Base-by-base conservation (phyloP, 164 flowering plant species). In the Liriodendron chinense region DNA sequence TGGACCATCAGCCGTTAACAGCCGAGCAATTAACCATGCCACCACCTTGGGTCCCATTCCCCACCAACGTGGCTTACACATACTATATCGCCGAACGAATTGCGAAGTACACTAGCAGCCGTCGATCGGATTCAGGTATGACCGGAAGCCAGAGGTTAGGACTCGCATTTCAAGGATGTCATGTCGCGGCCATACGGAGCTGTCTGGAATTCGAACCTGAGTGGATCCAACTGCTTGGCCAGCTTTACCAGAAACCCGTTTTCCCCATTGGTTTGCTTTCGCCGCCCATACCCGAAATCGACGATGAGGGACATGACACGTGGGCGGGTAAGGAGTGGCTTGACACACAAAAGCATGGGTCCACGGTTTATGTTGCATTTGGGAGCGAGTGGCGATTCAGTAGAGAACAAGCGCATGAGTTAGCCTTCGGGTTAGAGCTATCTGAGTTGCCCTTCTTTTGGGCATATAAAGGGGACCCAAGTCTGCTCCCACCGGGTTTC, bases 401-500 rank as follows among this genome's bases (percentile, higher is more conserved):
- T 71, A 76, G 62, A 71, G 79, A 78, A 23, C 72, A 84, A 61
- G 48, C 73, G 28, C 72, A 18, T 10, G 83, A 82, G 82, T 48
- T 84, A 47, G 82, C 85, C 3, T 77, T 72, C 12, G 87, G 85
- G 43, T 50, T 77, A 20, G 82, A 80, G 28, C 68, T 66, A n/a
- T 85, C 86, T 0, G 73, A 59, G 53, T 7, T 84, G 9, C 85
- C 86, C 1, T 86, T 86, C 78, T 70, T 86, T 62, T 88, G 89
- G 91, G 87, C 69, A 12, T 71, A 84, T 28, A 76, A 79, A 47
- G 80, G 57, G 18, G 73, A 70, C 2, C 1, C 56, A 14, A 20
- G 16, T 0, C 18, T 73, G 48, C 76, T 86, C 13, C 88, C 87
- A 13, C 65, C 72, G 0, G 86, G 89, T 50, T 86, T 86, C 34